Evolutionary conservation across 129 eudicot genomes (phyloP).

Genomic region (Rutidosis leptorrhynchoides): DNA sequence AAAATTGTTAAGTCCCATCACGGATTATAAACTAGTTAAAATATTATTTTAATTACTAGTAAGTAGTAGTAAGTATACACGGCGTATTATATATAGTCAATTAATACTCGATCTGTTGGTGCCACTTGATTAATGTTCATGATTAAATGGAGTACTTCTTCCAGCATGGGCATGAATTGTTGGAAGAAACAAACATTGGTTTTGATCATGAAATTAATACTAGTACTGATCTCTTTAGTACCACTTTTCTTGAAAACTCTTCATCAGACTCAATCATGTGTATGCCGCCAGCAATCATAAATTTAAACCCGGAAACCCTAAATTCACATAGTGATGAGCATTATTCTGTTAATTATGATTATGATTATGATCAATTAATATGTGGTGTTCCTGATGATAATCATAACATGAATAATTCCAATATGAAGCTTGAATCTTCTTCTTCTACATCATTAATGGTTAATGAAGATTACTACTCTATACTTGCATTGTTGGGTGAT

Average conservation of each 20-base stretch:
- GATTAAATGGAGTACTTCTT: conserved; percentile 52
- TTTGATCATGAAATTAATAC: conserved; percentile 30
- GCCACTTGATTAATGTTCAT: not conserved
- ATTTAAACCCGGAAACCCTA: conserved; percentile 39
- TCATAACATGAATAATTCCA: no score
- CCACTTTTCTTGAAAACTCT: conserved; percentile 29
- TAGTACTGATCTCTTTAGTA: conserved; percentile 16
- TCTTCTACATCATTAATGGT: conserved; percentile 30
- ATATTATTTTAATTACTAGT: no score
- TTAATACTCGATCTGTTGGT: no score
- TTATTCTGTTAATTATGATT: conserved; percentile 23
- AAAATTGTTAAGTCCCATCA: no score
- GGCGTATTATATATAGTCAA: no score
- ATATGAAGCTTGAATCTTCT: conserved; percentile 40
- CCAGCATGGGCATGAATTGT: conserved; percentile 38
- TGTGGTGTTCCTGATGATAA: conserved; percentile 5
- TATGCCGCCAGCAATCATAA: conserved; percentile 21
- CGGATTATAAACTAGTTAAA: no score
- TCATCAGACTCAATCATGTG: conserved; percentile 33
- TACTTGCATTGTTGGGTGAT: conserved; percentile 32
- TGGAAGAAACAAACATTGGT: conserved; percentile 49
- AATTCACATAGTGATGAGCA: conserved; percentile 24
- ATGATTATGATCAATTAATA: conserved; percentile 34
- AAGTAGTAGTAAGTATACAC: no score
- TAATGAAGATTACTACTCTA: conserved; percentile 32